These are phyloP conservation scores for Malus domestica DNA, from an alignment of 306 rosid species.

Conservation along the genomic window DNA sequence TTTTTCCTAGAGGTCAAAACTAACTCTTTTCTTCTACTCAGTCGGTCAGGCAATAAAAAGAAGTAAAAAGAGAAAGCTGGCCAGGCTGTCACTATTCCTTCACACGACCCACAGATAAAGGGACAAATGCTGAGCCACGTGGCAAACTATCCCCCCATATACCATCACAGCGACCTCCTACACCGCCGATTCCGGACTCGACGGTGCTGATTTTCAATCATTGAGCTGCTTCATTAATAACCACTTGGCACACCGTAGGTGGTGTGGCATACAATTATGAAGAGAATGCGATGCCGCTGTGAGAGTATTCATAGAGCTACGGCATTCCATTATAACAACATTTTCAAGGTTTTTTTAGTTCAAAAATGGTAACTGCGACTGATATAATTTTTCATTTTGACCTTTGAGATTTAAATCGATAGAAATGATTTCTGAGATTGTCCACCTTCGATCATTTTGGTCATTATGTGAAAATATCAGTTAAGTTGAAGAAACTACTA, in stretches of 20 bases:
- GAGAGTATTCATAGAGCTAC: too few species aligned
- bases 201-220: background rate
- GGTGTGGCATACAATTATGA: background rate
- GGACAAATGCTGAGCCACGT: background rate
- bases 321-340: too few species aligned
- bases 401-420: too few species aligned
- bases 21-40: background rate
- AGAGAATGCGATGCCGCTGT: too few species aligned
- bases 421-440: too few species aligned
- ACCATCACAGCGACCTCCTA: background rate
- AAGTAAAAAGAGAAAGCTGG: constrained; percentile 3
- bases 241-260: background rate
- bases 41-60: background rate
- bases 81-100: constrained; percentile 41
- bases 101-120: background rate
- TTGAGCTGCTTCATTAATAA: background rate
- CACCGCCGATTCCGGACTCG: background rate
- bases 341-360: too few species aligned
- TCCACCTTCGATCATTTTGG: fast-evolving
- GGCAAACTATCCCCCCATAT: background rate
- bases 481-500: too few species aligned
- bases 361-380: fast-evolving
- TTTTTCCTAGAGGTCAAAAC: background rate
- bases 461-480: too few species aligned
- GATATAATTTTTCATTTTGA: fast-evolving